phyloP scores from a whole-genome alignment of 495 filamentous ascomycete species.

The Penicillium fimorum region DNA sequence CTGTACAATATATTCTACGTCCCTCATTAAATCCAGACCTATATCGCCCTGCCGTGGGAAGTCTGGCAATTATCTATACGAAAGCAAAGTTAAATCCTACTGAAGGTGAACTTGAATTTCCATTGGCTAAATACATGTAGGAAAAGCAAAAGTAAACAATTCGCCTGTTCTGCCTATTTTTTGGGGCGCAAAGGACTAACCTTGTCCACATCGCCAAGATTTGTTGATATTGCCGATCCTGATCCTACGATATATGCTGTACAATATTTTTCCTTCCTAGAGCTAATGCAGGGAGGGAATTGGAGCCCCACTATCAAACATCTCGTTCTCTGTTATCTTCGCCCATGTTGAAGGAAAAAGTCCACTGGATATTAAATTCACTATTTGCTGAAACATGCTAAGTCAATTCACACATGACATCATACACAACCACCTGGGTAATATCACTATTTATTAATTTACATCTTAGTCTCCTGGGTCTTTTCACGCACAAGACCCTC shows the following conservation, averaged over 20 bases:
- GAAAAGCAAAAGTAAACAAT: not conserved
- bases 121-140: not conserved
- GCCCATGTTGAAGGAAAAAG: too few relatives aligned
- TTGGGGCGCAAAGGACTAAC: not conserved
- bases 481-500: constrained; percentile 19
- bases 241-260: not conserved
- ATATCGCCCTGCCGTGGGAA: not conserved
- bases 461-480: constrained; percentile 18
- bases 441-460: not conserved
- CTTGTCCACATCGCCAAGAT: not conserved
- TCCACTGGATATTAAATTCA: not conserved
- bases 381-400: not conserved
- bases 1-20: too few relatives aligned
- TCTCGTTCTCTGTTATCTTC: too few relatives aligned
- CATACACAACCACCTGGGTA: not conserved
- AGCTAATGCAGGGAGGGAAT: not conserved
- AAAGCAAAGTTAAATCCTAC: not conserved
- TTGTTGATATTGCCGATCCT: not conserved
- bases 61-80: not conserved
- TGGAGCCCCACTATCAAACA: not conserved
- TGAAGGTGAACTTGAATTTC: not conserved
- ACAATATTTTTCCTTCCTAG: not conserved
- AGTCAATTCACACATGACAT: not conserved
- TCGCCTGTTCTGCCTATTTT: not conserved
- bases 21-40: too few relatives aligned